Evolutionary conservation across 202 grass and related monocot genomes (phyloP).

Genomic region (Bolboschoenoplectus hybrid): DNA sequence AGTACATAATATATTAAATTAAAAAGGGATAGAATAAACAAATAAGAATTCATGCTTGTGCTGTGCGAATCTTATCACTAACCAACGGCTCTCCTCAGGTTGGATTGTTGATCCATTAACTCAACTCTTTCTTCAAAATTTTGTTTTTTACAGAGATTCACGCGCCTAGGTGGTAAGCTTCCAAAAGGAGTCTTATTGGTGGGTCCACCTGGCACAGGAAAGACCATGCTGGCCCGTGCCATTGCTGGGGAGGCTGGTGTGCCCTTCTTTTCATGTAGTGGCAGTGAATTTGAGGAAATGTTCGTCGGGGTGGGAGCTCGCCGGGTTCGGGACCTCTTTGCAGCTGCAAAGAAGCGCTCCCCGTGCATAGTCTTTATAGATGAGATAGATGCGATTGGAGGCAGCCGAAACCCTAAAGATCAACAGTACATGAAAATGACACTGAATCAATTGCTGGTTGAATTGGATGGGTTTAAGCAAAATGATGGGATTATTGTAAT

Average conservation of each 20-base stretch:
- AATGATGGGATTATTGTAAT: constrained; percentile 96
- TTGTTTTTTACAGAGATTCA: constrained; percentile 71
- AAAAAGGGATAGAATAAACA: not conserved
- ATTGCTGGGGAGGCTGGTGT: constrained; percentile 95
- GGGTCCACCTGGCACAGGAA: constrained; percentile 92
- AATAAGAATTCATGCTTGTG: not conserved
- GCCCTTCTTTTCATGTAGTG: constrained; percentile 96
- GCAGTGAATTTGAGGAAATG: constrained; percentile 98
- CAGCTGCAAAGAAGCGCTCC: constrained; percentile 83
- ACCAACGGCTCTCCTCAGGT: not conserved
- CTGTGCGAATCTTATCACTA: not conserved
- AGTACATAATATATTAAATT: not conserved
- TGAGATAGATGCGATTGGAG: constrained; percentile 95
- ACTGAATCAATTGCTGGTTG: constrained; percentile 90
- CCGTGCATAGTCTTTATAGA: constrained; percentile 98
- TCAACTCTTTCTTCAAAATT: constrained; percentile 20
- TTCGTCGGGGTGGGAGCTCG: constrained; percentile 92
- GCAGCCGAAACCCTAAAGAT: constrained; percentile 93
- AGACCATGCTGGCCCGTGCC: constrained; percentile 96
- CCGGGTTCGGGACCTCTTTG: constrained; percentile 88
- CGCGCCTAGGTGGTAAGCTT: constrained; percentile 91
- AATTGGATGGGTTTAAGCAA: constrained; percentile 98
- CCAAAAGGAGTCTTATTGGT: constrained; percentile 97
- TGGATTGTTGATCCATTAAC: not conserved
- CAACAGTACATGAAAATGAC: constrained; percentile 99